Base-by-base conservation (phyloP, 2,329 filamentous ascomycete genomes). In the Microdochium trichocladiopsis region DNA sequence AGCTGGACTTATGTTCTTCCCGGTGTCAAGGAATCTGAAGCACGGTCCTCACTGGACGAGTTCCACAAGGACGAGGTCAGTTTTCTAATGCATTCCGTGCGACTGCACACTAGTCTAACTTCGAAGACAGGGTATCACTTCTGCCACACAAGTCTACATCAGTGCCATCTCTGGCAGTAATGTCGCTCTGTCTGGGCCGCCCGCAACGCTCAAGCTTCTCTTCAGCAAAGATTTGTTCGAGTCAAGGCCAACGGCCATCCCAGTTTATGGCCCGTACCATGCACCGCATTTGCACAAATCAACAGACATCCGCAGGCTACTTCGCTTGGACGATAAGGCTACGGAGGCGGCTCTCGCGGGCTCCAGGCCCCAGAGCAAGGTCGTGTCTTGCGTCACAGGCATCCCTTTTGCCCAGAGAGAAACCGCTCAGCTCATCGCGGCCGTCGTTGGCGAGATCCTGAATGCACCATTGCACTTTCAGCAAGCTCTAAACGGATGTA, bases 1-100 rank as follows among this genome's bases (percentile, higher is more conserved):
- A 79, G 79, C 61, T 89, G 86, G 86, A 86, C 84, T 8, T 82
- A 80, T 53, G 80, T 87, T 56, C 74, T 87, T 51, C 73, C 82
- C n/a, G 77, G 75, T 47, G 70, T 77, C 45, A 74, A 71, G 45
- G 77, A 83, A 56, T 65, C 72, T 33, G 71, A 76, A 21, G 78
- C 78, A 4, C 74, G 72, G 59, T 68, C 68, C 43, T 72, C 74
- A 14, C 70, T 87, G 10, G 69, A 67, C 45, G 71, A 74, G n/a
- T 88, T 87, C 68, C 78, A 87, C 66, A 64, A 72, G 53, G 66
- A 74, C 47, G 75, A 79, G 58, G 77, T 80, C 59, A 64, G 71
- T 58, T 50, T 48, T 18, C 6, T 14, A 23, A 3, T 22, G 22
- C 22, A 25, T 18, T 2, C 14, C 6, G 2, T 47, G 33, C 21